phyloP scores from a whole-genome alignment of 805 yeast species.

The Metschnikowia peoriensis region DNA sequence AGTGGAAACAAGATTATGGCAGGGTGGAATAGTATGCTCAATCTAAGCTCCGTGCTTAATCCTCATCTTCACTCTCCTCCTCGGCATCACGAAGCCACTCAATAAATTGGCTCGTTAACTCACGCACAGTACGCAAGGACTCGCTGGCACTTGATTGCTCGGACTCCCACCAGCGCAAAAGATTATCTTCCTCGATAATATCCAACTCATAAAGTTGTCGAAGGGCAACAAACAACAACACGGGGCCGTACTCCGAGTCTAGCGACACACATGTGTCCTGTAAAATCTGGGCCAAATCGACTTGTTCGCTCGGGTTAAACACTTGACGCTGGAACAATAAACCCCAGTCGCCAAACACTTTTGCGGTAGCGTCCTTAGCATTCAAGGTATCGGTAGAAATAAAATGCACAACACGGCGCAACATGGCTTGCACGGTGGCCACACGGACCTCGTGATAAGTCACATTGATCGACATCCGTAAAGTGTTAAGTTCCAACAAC shows the following conservation, averaged over 20 bases:
- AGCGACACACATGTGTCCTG: conserved; percentile 43
- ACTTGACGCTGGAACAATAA: conserved; percentile 80
- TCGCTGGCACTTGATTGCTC: conserved; percentile 34
- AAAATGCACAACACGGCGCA: conserved; percentile 67
- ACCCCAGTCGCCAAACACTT: conserved; percentile 81
- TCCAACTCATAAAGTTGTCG: conserved; percentile 76
- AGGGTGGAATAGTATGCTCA: too few relatives aligned
- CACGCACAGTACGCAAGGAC: conserved; percentile 48
- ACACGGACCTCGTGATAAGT: conserved; percentile 87
- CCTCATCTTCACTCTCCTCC: conserved; percentile 50
- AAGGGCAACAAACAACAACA: conserved; percentile 51
- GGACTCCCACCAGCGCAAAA: conserved; percentile 78
- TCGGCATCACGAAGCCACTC: conserved; percentile 85
- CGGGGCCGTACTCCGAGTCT: conserved; percentile 43
- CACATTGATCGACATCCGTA: conserved; percentile 97
- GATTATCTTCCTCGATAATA: conserved; percentile 75
- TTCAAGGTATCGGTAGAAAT: conserved; percentile 74
- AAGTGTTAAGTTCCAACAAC: conserved; percentile 83
- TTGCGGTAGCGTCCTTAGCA: conserved; percentile 70
- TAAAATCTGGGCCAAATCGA: conserved; percentile 59
- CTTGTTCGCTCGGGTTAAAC: conserved; percentile 73
- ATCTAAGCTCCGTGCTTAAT: background rate
- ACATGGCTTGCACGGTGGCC: conserved; percentile 74
- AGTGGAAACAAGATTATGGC: too few relatives aligned
- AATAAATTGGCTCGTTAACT: conserved; percentile 67